Evolutionary conservation across 106 monocot genomes (phyloP), one percentile per base, ranked within the genome.

Genomic region (Dendrobium catenatum): DNA sequence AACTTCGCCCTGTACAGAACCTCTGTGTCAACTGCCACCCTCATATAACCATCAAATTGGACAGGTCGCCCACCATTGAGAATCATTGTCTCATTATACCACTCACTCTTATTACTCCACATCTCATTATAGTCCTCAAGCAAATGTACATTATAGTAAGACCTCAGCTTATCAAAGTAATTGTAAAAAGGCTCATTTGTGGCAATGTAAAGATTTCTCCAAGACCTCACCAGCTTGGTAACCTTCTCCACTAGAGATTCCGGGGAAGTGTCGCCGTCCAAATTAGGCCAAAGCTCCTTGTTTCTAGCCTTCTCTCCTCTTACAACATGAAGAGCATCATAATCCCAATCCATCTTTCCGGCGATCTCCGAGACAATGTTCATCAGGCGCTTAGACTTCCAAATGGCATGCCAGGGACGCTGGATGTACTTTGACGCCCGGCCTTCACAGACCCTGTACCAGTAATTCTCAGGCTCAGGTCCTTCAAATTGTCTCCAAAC

Each of bases 391-490:
- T 86, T 88, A 3, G 94, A 94, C 79, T 97, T 97, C 96, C 96
- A 97, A 17, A 97, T 59, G 0, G 89, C 82, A 55, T 94, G 79
- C 96, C 96, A 94, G 15, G 96, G 96, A 19, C 96, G 81, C 82
- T 92, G 88, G 64, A 97, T 88, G 43, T 92, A 85, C 3, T 90
- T 87, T 29, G 92, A 94, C 0, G 92, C 94, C 85, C 89, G 87
- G n/a, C 94, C 96, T 66, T 97, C 96, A 15, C 96, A 96, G 2
- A 97, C 96, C 17, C 96, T 79, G 56, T 94, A 94, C 96, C 96
- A 94, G 79, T 91, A 97, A 58, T 94, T 97, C 68, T 97, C 92
- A 0, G 94, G 96, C 85, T 94, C 89, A 5, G 86, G 86, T 0
- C 77, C 80, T 9, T 92, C 96, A 51, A 97, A 97, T 79, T 94